Conservation (phyloP, 768 basidiomycete genomes). For the Cubamyces lactineus region DNA sequence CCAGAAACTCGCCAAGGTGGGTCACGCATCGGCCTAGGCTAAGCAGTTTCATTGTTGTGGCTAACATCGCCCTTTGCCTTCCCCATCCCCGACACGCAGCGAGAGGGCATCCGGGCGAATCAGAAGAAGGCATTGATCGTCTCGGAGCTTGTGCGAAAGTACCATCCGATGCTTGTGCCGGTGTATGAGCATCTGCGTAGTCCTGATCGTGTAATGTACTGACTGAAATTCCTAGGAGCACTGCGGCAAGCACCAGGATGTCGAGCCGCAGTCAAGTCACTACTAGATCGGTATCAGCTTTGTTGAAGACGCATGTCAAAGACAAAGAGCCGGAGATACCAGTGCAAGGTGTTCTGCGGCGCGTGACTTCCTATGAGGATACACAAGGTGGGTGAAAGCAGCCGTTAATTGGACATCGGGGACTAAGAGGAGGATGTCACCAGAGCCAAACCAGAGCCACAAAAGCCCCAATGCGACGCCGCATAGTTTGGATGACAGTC, state of each 20-base stretch:
- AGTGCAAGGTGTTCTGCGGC: too few relatives aligned
- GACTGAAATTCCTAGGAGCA: too few relatives aligned
- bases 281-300: background rate
- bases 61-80: too few relatives aligned
- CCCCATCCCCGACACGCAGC: background rate
- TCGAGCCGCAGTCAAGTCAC: background rate
- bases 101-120: background rate
- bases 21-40: background rate
- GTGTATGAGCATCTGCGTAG: background rate
- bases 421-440: too few relatives aligned
- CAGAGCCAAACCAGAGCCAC: too few relatives aligned
- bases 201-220: background rate
- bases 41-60: background rate
- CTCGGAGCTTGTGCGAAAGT: background rate
- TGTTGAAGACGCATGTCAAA: background rate
- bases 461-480: too few relatives aligned
- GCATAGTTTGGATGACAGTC: too few relatives aligned
- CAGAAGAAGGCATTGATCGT: background rate
- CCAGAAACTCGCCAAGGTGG: constrained; percentile 1
- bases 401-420: too few relatives aligned
- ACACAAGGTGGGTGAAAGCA: too few relatives aligned
- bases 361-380: too few relatives aligned
- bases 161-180: background rate
- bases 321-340: too few relatives aligned
- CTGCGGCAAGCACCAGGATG: background rate